Base-by-base conservation (phyloP, 768 basidiomycete genomes). In the Candolleomyces eurysporus region DNA sequence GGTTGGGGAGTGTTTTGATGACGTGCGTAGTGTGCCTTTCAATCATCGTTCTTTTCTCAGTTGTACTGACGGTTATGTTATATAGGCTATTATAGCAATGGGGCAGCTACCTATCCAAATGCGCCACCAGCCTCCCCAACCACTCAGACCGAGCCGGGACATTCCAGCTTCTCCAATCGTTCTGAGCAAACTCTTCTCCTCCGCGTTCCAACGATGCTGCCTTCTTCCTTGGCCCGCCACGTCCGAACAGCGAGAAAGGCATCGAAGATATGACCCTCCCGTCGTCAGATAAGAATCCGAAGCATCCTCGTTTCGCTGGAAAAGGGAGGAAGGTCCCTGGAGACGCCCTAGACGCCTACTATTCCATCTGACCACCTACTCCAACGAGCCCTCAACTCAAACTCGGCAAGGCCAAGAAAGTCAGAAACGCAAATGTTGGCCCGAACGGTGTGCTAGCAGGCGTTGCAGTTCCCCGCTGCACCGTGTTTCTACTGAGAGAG, bases 1-100 rank as follows among this genome's bases (percentile, higher is more conserved):
- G 73, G 76, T 87, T 31, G 89, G 88, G 21, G 87, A 88, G 65
- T 85, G 84, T 72, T 88, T 88, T 14, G 88, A 89, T 65, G 81
- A 89, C 81, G 86, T 85, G 61, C 26, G 76, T 70, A 36, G n/a
- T n/a, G n/a, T n/a, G n/a, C n/a, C n/a, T n/a, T n/a, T n/a, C n/a
- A n/a, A n/a, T n/a, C n/a, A n/a, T n/a, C n/a, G n/a, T n/a, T n/a
- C n/a, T n/a, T n/a, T n/a, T n/a, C n/a, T n/a, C n/a, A n/a, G n/a
- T n/a, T n/a, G n/a, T n/a, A n/a, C n/a, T n/a, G n/a, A n/a, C n/a
- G n/a, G n/a, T n/a, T n/a, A n/a, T n/a, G n/a, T n/a, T n/a, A n/a
- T n/a, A n/a, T n/a, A n/a, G n/a, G n/a, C n/a, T n/a, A n/a, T n/a
- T n/a, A n/a, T n/a, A 88, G 87, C 86, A 86, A 76, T 91, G 88